Conservation (phyloP, 2,329 filamentous ascomycete species). For the Alternaria dauci region DNA sequence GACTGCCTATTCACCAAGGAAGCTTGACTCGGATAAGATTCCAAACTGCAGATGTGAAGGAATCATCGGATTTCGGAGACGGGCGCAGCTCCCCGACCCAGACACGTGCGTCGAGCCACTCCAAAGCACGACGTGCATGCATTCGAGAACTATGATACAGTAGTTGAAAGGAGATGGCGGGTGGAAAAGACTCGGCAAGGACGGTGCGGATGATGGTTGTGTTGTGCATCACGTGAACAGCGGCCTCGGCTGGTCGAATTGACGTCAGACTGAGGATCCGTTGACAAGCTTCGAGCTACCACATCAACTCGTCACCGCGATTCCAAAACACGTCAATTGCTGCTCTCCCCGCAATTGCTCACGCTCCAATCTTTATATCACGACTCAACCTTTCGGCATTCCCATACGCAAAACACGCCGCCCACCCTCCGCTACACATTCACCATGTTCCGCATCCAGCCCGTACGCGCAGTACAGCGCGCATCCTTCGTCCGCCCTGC, state of each 20-base stretch:
- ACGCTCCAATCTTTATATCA: background rate
- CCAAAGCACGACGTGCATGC: too few relatives aligned
- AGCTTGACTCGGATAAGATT: background rate
- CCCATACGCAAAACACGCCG: background rate
- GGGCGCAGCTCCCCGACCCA: too few relatives aligned
- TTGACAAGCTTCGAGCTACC: constrained; percentile 13
- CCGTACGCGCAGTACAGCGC: constrained; percentile 33
- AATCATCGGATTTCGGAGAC: background rate
- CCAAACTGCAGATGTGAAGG: background rate
- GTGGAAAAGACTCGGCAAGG: background rate
- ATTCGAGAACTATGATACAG: too few relatives aligned
- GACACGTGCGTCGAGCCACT: background rate
- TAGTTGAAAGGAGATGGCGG: too few relatives aligned
- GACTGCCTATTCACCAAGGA: background rate
- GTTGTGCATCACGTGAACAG: background rate
- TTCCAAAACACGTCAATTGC: constrained; percentile 9
- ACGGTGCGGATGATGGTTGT: background rate
- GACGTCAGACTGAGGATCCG: constrained; percentile 11
- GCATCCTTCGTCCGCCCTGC: constrained; percentile 20
- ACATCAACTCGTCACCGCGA: constrained; percentile 17
- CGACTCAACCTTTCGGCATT: background rate
- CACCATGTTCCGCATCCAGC: constrained; percentile 40
- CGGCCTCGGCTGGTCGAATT: background rate
- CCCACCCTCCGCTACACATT: background rate
- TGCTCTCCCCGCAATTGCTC: background rate